Evolutionary conservation across 78 protist genomes (phyloP), one percentile per base, ranked within the genome.

Genomic region (Chrysochromulina tobinii): DNA sequence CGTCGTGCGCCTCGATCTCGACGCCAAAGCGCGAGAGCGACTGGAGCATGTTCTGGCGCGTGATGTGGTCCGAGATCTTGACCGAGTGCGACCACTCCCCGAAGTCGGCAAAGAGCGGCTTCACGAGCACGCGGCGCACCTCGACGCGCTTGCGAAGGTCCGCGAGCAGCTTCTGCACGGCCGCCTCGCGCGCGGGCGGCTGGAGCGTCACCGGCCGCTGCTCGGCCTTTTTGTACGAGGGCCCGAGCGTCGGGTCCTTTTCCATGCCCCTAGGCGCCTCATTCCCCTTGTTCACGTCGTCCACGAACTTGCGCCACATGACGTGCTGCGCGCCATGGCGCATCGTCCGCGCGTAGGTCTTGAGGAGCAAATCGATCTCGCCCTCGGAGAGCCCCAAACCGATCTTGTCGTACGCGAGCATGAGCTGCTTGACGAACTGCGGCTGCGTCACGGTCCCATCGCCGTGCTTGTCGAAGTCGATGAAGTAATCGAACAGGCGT

Each of bases 121-220:
- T 77, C 27, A 77, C 85, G 57, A 72, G 81, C 57, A 38, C 81
- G 48, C 81, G 81, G n/a, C 81, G 81, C 72, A 66, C 72, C 72
- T 66, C 72, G 72, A 59, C 72, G 72, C 17, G 75, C 38, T 18
- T 8, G 75, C 75, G 75, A 0, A 68, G 20, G n/a, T 68, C 75
- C 27, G 50, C 50, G 75, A 68, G 75, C 11, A 68, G 75, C 20
- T 15, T 7, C 75, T 68, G 38, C 75, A 68, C 75, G 38, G 38
- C 38, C 75, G 11, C 38, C 75, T 68, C 75, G 38, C 38, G 38
- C 38, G 20, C 75, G 50, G 15, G 27, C 11, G 75, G 75, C 75
- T 15, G 38, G 50, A 68, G n/a, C 75, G 75, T 68, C 38, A 68
- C 25, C 20, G 25, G 38, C 67, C 15, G 67, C 50, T 23, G 75